These are phyloP conservation scores for Geotrichum carabidarum DNA, from an alignment of 1,139 yeast genomes.

Conservation along the genomic window DNA sequence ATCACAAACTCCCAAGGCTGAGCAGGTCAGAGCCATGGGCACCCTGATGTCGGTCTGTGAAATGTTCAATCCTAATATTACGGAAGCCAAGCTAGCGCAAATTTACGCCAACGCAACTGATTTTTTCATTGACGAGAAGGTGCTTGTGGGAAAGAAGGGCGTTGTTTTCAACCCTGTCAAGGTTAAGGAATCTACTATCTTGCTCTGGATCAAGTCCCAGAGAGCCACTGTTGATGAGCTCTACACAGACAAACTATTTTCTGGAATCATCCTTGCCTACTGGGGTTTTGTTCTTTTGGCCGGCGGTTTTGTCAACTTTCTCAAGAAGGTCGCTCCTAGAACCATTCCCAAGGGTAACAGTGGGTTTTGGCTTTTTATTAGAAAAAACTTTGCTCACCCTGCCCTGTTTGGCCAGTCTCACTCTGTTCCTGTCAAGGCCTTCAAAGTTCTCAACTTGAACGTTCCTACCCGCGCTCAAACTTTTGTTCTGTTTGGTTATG, in stretches of 20 bases:
- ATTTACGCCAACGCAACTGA: conserved; percentile 8
- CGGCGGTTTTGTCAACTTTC: conserved; percentile 24
- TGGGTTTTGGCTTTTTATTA: neutral
- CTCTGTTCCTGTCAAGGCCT: conserved; percentile 8
- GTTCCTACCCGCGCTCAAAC: conserved; percentile 62
- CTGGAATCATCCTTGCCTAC: conserved; percentile 27
- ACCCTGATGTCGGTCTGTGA: conserved; percentile 5
- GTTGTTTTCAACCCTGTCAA: conserved; percentile 3
- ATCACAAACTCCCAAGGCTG: neutral
- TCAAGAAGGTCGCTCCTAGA: conserved; percentile 13
- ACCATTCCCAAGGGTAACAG: conserved; percentile 8
- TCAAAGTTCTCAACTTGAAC: too few species aligned
- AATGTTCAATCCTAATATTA: neutral
- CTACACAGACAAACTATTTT: conserved; percentile 20
- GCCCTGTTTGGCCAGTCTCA: conserved; percentile 15
- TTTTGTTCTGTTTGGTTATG: conserved; percentile 44
- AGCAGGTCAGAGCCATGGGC: neutral
- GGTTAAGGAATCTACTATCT: neutral
- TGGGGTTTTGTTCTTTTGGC: conserved; percentile 25
- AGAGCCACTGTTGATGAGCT: neutral
- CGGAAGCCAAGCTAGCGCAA: neutral
- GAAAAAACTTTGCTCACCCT: conserved; percentile 12
- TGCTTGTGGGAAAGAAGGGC: neutral
- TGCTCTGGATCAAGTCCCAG: neutral
- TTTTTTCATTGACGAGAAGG: conserved; percentile 6